Base-by-base conservation (phyloP, 2,329 filamentous ascomycete species). In the Colletotrichum liaoningense region DNA sequence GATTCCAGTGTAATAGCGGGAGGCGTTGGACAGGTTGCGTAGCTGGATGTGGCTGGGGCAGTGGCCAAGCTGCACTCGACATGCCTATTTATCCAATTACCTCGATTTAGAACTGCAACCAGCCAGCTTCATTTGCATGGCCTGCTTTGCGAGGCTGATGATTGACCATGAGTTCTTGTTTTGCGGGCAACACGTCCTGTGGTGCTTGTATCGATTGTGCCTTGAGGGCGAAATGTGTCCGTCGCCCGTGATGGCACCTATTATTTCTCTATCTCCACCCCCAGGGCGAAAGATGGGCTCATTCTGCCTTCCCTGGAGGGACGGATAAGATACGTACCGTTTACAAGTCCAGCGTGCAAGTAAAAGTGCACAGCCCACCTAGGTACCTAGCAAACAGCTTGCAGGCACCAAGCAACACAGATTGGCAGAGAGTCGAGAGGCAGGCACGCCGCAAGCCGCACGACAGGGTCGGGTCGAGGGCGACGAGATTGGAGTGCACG, bases 291-390 rank as follows among this genome's bases (percentile, higher is more conserved):
- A 3, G 55, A 19, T 11, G 46, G 30, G n/a, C 30, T 19, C 19
- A 22, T 7, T 24, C 35, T 12, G 16, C 24, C 30, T 38, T 12
- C 3, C 24, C 30, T 38, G 24, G 26, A 16, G 38, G 16, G 64
- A 30, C 3, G 19, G 60, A 38, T 28, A 69, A 63, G 52, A 42
- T 66, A 67, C 56, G 62, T 64, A 64, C 46, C 9, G 4, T n/a
- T 46, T 46, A 55, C 1, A 26, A 1, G 16, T 42, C 38, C 38
- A 42, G 38, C 14, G 6, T 42, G 16, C 38, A 42, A 42, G 30
- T 54, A 12, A 24, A 54, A 56, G 69, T 72, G 26, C 69, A 68
- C 64, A 62, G 63, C 69, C 69, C 63, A 62, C 35, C 56, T 33
- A 33, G 26, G 26, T 4, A 62, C 26, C 42, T 49, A 46, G 46